Evolutionary conservation across 208 protist genomes (phyloP), one percentile per base, ranked within the genome.

Genomic region (Herpetomonas tarakana): DNA sequence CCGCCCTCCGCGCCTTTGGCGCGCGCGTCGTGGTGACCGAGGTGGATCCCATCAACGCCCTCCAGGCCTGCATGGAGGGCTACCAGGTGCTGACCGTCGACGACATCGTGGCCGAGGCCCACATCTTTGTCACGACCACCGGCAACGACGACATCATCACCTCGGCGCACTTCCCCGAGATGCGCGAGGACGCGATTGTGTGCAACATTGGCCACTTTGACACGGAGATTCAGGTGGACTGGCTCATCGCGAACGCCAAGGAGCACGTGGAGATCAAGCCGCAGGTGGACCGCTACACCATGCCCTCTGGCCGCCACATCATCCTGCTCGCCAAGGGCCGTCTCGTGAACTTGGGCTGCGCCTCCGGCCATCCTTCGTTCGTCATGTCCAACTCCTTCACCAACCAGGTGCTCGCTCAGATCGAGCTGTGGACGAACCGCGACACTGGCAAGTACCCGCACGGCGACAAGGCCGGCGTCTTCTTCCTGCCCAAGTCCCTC

Each of bases 151-250:
- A 99, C 80, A 99, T 99, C 76, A 98, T 99, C 82, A 97, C 77
- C 50, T 71, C 58, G 22, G 79, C 90, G 55, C 97, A 99, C 88
- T 99, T 99, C 91, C 71, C 68, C 19, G 81, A 91, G 58, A 99
- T 99, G 98, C 97, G 96, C 74, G 91, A 99, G 68, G 94, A 99
- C 81, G 96, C 94, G 58, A 99, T 99, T 75, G 96, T 99, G 54
- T 98, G 97, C 87, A 99, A 99, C 96, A 99, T 99, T 86, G 98
- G 98, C 66, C 98, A 99, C 87, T 99, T 99, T 71, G 98, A 99
- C 90, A 98, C 97, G 67, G 98, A 99, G 92, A 99, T 99, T 74
- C 97, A 99, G 79, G 97, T 99, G 53, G 81, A 74, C 39, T 97
- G 88, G 79, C 85, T 99, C 38, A 82, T 96, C 66, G 71, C 62